A percentile compares a stretch with the other conserved stretches of the same genome.
These are phyloP conservation scores for Verticillium isaacii DNA, from an alignment of 2,329 filamentous ascomycete genomes.

Conservation along the genomic window DNA sequence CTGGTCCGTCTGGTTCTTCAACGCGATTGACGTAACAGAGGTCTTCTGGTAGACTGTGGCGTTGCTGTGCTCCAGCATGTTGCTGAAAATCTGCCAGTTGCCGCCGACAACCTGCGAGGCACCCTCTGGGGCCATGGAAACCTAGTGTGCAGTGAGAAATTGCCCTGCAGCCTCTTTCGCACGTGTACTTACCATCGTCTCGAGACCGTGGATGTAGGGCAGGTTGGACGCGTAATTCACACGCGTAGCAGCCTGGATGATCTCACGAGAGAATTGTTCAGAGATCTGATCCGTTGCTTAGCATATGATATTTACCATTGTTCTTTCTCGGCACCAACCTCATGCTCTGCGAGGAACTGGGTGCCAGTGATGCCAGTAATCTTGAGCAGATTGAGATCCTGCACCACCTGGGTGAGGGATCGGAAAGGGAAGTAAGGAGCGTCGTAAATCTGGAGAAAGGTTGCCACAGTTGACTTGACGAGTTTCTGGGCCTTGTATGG, in stretches of 20 bases:
- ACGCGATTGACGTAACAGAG: slow-evolving; percentile 56
- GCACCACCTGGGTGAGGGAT: slow-evolving; percentile 65
- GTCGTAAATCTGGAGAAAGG: slow-evolving; percentile 77
- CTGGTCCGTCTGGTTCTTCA: slow-evolving; percentile 35
- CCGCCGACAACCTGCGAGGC: slow-evolving; percentile 76
- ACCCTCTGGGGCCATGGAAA: slow-evolving; percentile 84
- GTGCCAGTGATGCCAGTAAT: slow-evolving; percentile 68
- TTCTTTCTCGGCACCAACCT: slow-evolving; percentile 27
- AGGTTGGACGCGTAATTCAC: slow-evolving; percentile 95
- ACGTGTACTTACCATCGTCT: slow-evolving; percentile 60
- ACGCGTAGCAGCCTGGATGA: slow-evolving; percentile 85
- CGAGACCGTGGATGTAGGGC: slow-evolving; percentile 78
- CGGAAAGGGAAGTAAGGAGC: slow-evolving; percentile 78
- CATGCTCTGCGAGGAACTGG: slow-evolving; percentile 64
- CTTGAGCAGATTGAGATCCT: slow-evolving; percentile 61
- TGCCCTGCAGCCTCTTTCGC: too few species aligned
- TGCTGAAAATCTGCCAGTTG: slow-evolving; percentile 92
- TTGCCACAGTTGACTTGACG: slow-evolving; percentile 64
- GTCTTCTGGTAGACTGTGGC: slow-evolving; percentile 63
- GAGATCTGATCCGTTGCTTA: slow-evolving; percentile 43
- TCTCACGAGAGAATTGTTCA: slow-evolving; percentile 65
- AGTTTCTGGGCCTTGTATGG: slow-evolving; percentile 70
- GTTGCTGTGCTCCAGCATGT: slow-evolving; percentile 64
- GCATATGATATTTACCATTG: neutral
- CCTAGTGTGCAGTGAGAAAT: slow-evolving; percentile 27